A percentile compares a stretch with the other conserved stretches of the same genome.
Conservation (phyloP, 371 early-diverging fungal species). For the Apophysomyces ossiformis region DNA sequence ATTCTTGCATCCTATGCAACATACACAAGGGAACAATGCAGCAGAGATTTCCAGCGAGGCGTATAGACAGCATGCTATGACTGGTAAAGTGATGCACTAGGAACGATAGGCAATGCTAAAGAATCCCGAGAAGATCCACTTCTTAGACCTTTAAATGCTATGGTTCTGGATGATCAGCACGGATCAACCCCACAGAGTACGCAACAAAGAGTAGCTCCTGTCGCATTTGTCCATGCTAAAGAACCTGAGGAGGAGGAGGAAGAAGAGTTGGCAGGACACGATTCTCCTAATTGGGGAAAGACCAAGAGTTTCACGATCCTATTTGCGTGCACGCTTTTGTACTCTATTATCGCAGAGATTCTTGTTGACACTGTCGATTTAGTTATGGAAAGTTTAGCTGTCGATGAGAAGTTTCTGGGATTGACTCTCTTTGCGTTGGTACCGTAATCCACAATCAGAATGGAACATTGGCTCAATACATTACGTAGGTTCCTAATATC, state of each 20-base stretch:
- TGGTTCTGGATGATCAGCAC: neutral
- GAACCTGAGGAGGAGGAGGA: conserved; percentile 67
- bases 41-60: conserved; percentile 3
- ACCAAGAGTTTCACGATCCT: conserved; percentile 80
- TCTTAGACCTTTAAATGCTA: neutral
- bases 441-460: neutral
- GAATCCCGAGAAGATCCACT: neutral
- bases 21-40: conserved; percentile 5
- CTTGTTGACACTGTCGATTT: conserved; percentile 78
- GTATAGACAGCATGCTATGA: conserved; percentile 7
- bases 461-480: no score
- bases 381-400: conserved; percentile 63
- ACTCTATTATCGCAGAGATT: conserved; percentile 87
- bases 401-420: conserved; percentile 91
- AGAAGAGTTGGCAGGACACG: conserved; percentile 83
- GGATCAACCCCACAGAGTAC: neutral
- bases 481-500: conserved; percentile 75
- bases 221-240: conserved; percentile 49
- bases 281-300: conserved; percentile 92
- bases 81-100: neutral
- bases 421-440: conserved; percentile 92
- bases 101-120: neutral
- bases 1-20: conserved; percentile 28
- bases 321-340: conserved; percentile 83
- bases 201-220: conserved; percentile 20